Evolutionary conservation across 257 asterid genomes (phyloP), one percentile per base, ranked within the genome.

Genomic region (Leonotis leonurus): DNA sequence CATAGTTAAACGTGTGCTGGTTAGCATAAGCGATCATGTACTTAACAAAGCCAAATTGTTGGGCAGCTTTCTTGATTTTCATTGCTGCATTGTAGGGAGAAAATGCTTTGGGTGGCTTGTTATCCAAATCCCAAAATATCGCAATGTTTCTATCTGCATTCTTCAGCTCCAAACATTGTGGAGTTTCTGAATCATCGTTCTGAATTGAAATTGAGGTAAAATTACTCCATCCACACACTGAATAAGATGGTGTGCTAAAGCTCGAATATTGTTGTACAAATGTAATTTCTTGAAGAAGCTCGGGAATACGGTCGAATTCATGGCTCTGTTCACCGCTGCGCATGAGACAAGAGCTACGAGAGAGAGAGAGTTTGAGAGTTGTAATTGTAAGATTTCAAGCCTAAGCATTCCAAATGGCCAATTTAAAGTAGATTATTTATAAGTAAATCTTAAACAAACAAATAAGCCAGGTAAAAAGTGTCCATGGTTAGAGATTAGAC

Each of bases 41-140:
- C 45, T 70, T 83, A 11, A 92, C 96, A 58, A 80, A 80, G 12
- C 99, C 99, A 55, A 92, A 85, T 61, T 73, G 73, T 25, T 70
- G 78, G 20, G 89, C 86, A 7, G 95, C 91, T 53, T 77, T 85
- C 65, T 70, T 86, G 48, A 92, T 52, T 73, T 75, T 73, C 9
- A 75, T 44, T 13, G 99, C 97, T 44, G 96, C 97, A 64, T 89
- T 95, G 66, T 71, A 89, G 3, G 96, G 96, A 11, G 91, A 86
- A 56, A 73, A 37, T 12, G 91, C 64, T 61, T 83, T 89, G 8
- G 95, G 96, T 32, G 95, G 91, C 77, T 89, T 89, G 83, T 92
- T 92, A 67, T 89, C 97, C 62, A 92, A 78, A 80, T 92, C 95
- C 97, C 97, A 92, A 67, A 89, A 89, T 62, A 92, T 74, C 7